phyloP scores from a whole-genome alignment of 1,139 yeast genomes.

The Debaryomyces coudertii region DNA sequence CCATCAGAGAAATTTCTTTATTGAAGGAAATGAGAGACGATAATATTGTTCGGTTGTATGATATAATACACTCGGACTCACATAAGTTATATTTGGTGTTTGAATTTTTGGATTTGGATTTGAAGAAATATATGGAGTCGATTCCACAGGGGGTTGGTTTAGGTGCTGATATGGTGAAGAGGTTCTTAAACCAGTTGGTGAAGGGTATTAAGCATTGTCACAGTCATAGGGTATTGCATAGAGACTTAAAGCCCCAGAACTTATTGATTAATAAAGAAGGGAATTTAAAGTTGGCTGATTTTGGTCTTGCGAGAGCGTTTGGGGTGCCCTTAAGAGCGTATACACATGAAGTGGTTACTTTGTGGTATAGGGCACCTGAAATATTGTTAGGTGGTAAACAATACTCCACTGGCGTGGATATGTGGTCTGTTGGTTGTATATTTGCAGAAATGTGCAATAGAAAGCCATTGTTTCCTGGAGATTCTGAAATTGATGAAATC shows the following conservation, averaged over 20 bases:
- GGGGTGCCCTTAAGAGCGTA: conserved; percentile 97
- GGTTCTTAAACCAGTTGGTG: conserved; percentile 90
- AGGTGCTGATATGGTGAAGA: conserved; percentile 87
- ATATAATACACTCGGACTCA: conserved; percentile 95
- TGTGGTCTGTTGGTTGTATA: conserved; percentile 98
- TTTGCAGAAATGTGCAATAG: conserved; percentile 98
- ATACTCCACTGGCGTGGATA: conserved; percentile 96
- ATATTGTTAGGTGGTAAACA: conserved; percentile 94
- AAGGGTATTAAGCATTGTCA: conserved; percentile 96
- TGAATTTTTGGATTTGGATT: conserved; percentile 91
- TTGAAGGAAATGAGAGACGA: conserved; percentile 92
- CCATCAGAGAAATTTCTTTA: conserved; percentile 92
- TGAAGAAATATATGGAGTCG: conserved; percentile 95
- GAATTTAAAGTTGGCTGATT: conserved; percentile 91
- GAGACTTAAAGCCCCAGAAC: conserved; percentile 97
- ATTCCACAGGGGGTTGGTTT: conserved; percentile 91
- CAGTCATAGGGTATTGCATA: conserved; percentile 89
- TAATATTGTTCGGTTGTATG: conserved; percentile 87
- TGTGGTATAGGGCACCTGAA: conserved; percentile 99
- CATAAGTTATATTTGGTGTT: conserved; percentile 91
- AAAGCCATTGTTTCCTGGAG: conserved; percentile 95
- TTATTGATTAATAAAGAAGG: conserved; percentile 94
- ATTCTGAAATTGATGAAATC: conserved; percentile 96
- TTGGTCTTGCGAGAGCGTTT: conserved; percentile 95
- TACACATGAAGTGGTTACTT: conserved; percentile 95